Evolutionary conservation across 495 filamentous ascomycete genomes (phyloP), one percentile per base, ranked within the genome.

Genomic region (Jackrogersella multiformis): DNA sequence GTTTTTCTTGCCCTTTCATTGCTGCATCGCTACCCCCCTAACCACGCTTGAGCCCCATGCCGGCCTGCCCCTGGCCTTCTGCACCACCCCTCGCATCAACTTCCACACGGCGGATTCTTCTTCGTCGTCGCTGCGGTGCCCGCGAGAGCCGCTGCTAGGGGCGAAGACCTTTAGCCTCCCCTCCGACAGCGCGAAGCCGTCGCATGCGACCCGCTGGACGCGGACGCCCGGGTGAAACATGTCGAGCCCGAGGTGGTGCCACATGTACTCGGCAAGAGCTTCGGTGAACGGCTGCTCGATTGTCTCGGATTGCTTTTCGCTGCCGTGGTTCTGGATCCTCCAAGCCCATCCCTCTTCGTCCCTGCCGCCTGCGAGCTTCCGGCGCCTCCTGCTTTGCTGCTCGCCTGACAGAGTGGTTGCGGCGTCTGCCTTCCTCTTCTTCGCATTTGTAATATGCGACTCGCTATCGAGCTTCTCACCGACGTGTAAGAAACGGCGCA

Each of bases 271-370:
- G 0, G 74, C 78, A 5, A 84, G 61, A 5, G 81, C 80, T 15
- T 82, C 74, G 0, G 75, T 77, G 56, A 84, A 82, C 5, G 79
- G 81, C 38, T 79, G 77, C 0, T 54, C 15, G 13, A 45, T 35
- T 0, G 32, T 62, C 1, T 69, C 60, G 13, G 49, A 12, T 9
- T 62, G 38, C 0, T 54, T 46, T 5, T 57, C 35, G 32, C 41
- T 51, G 26, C 39, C 13, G 44, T 8, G 36, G 60, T 36, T 18
- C n/a, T 45, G 53, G 32, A 20, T 49, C 23, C 74, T 72, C 81
- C 81, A 83, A 15, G 73, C 76, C 81, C 81, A 83, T 0, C 80
- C 81, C 16, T 83, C 80, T 49, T 82, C 81, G 12, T 74, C 64
- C 13, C 74, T 48, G 10, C 71, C 68, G 0, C 79, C 80, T 0